Conservation (phyloP, 352 stramenopile genomes). For the Elongisporangium undulatum region DNA sequence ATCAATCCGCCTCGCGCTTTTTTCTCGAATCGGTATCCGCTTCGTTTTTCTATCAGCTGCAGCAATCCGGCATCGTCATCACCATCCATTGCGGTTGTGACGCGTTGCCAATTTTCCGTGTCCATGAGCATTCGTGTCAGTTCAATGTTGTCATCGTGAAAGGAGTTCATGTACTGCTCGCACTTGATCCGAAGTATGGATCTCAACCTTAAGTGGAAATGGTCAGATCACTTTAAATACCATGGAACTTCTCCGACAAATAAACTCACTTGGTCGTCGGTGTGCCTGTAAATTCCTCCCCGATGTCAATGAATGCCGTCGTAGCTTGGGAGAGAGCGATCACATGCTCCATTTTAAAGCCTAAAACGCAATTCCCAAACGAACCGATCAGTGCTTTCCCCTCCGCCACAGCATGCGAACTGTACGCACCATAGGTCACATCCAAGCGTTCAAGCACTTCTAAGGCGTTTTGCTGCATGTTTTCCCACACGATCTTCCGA, state of each 20-base stretch:
- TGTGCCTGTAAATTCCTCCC: slow-evolving; percentile 79
- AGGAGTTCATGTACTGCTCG: slow-evolving; percentile 71
- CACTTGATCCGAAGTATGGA: slow-evolving; percentile 73
- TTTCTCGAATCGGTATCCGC: slow-evolving; percentile 58
- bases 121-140: slow-evolving; percentile 80
- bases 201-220: slow-evolving; percentile 34
- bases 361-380: neutral
- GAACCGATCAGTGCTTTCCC: neutral
- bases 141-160: slow-evolving; percentile 83
- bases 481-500: slow-evolving; percentile 84
- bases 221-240: neutral
- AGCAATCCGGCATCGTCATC: slow-evolving; percentile 44
- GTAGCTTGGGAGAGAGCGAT: slow-evolving; percentile 76
- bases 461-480: slow-evolving; percentile 75
- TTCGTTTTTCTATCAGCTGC: slow-evolving; percentile 71
- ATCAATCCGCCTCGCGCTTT: slow-evolving; percentile 37
- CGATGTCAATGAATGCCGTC: slow-evolving; percentile 72
- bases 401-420: neutral
- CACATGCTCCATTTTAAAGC: slow-evolving; percentile 81
- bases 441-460: slow-evolving; percentile 71
- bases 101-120: slow-evolving; percentile 80
- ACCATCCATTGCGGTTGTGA: slow-evolving; percentile 45
- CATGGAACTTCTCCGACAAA: neutral
- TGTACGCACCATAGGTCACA: slow-evolving; percentile 55
- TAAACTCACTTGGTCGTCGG: slow-evolving; percentile 57